Evolutionary conservation across 2,329 filamentous ascomycete genomes (phyloP).

Genomic region (Ophiostoma fasciatum): DNA sequence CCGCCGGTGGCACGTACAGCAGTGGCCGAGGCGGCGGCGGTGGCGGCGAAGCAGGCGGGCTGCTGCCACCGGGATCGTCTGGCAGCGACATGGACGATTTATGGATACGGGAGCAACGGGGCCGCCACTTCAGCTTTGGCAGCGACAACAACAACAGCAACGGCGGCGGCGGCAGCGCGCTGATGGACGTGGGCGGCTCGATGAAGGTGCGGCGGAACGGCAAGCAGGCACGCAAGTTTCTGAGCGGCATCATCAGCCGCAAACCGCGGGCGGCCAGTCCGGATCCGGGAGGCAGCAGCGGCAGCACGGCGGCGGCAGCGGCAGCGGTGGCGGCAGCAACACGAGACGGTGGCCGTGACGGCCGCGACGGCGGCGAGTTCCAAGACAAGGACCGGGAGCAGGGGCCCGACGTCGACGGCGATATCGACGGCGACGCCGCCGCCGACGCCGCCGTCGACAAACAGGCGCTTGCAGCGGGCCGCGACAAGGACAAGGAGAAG

Average conservation of each 20-base stretch:
- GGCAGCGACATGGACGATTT: slow-evolving; percentile 31
- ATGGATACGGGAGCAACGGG: slow-evolving; percentile 14
- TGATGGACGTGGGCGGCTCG: slow-evolving; percentile 19
- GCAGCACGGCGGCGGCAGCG: too few relatives aligned
- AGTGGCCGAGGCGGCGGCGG: not conserved
- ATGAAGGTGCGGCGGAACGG: slow-evolving; percentile 23
- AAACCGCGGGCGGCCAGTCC: slow-evolving; percentile 17
- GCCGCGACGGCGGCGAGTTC: too few relatives aligned
- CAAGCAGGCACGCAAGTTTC: slow-evolving; percentile 26
- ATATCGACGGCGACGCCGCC: too few relatives aligned
- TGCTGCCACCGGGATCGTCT: slow-evolving; percentile 31
- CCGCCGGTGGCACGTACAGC: not conserved
- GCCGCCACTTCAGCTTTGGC: slow-evolving; percentile 13
- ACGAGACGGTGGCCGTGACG: too few relatives aligned
- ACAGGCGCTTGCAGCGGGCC: too few relatives aligned
- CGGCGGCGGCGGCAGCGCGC: slow-evolving; percentile 18
- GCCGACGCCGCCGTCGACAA: too few relatives aligned
- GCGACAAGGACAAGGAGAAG: too few relatives aligned
- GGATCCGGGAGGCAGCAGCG: too few relatives aligned
- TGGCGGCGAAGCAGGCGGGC: not conserved
- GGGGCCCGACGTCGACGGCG: too few relatives aligned
- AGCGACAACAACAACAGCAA: slow-evolving; percentile 12
- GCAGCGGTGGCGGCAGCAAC: too few relatives aligned
- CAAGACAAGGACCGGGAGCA: too few relatives aligned
- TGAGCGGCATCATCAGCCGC: slow-evolving; percentile 26